These are phyloP conservation scores for Scedosporium boydii DNA, from an alignment of 2,329 filamentous ascomycete genomes.

Conservation along the genomic window DNA sequence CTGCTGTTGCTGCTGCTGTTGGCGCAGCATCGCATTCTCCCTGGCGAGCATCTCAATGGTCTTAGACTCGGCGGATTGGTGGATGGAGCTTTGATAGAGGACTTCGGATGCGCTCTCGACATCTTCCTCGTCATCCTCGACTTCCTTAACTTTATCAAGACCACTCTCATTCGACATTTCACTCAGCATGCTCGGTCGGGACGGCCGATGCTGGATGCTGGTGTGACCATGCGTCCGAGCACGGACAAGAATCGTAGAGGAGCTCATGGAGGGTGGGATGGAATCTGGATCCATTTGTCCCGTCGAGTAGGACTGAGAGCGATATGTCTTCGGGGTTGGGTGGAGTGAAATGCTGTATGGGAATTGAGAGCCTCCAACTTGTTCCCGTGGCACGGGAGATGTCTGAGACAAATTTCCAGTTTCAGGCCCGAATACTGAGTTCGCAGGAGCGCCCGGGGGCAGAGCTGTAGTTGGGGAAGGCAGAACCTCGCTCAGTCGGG, in stretches of 20 bases:
- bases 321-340: conserved; percentile 83
- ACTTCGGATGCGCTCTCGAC: conserved; percentile 38
- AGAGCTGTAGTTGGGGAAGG: conserved; percentile 62
- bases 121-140: conserved; percentile 56
- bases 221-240: conserved; percentile 45
- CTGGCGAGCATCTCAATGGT: conserved; percentile 53
- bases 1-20: conserved; percentile 24
- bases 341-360: conserved; percentile 83
- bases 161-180: conserved; percentile 56
- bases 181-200: conserved; percentile 66
- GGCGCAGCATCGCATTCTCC: conserved; percentile 53
- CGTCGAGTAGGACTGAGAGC: conserved; percentile 94
- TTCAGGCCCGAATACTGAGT: conserved; percentile 41
- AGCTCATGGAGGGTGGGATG: conserved; percentile 23
- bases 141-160: conserved; percentile 60
- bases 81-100: conserved; percentile 28
- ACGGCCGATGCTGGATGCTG: conserved; percentile 70
- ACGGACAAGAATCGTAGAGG: conserved; percentile 41
- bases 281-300: conserved; percentile 73
- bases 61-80: conserved; percentile 47
- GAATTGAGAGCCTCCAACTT: conserved; percentile 53
- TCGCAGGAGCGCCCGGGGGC: conserved; percentile 31
- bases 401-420: conserved; percentile 31
- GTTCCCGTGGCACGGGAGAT: conserved; percentile 42
- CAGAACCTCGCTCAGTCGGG: conserved; percentile 64